Base-by-base conservation (phyloP, 495 filamentous ascomycete species). In the Penicillium ucsense region DNA sequence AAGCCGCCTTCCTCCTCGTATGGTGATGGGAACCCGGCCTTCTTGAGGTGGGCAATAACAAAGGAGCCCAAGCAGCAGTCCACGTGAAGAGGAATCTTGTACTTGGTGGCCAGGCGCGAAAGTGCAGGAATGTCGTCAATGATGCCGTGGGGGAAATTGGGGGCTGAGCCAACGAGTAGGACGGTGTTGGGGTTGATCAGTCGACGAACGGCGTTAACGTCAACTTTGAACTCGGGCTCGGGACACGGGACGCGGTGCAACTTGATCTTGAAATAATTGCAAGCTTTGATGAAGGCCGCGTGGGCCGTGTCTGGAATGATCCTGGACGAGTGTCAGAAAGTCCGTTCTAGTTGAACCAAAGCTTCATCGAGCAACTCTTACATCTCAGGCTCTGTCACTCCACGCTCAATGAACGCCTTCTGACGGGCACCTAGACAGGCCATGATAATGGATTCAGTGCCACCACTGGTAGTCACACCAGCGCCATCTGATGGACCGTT, bases 51-150 rank as follows among this genome's bases (percentile, higher is more conserved):
- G 8, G 94, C 88, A 41, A 97, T 75, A 31, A 97, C 70, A 74
- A 99, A 97, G 35, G 88, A 95, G 38, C 92, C 92, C 20, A 99
- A 76, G 62, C 92, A 99, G 76, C 89, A 95, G 66, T 99, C 92
- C 35, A 99, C 92, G 62, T 99, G 92, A 3, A 97, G 79, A 2
- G 91, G 91, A 20, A 95, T 72, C 55, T 80, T 82, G 38, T 83
- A 81, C 56, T 80, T 79, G 8, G 85, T 61, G 1, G 92, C 94
- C 8, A 99, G 78, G 38, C 83, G 86, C 38, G 89, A 95, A 35
- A 98, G 78, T 30, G 80, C 77, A 3, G 84, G 61, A 49, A 98
- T 97, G 63, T 98, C 88, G 62, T 98, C 92, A 53, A 97, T 88
- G 59, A 97, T 94, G 43, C 92, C 92, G 59, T 99, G 94, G 36